A percentile compares a stretch with the other conserved stretches of the same genome.
phyloP scores from a whole-genome alignment of 2,329 filamentous ascomycete species.

The Graphilbum sp. region DNA sequence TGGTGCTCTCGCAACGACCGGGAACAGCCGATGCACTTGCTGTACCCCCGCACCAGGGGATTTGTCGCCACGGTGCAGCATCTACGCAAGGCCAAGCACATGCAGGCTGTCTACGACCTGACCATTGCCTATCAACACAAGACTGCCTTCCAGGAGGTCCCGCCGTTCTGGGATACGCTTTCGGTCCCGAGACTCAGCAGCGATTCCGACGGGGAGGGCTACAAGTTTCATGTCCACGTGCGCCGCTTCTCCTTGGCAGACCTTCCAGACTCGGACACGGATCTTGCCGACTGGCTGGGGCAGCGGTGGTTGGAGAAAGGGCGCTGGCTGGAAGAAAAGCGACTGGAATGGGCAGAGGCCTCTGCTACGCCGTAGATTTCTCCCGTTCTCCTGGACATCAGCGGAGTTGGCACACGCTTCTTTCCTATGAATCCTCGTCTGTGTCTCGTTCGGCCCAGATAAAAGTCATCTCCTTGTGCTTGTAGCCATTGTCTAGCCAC shows the following conservation, averaged over 20 bases:
- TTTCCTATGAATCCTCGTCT: too few species aligned
- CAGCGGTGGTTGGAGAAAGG: constrained; percentile 36
- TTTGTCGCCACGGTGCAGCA: constrained; percentile 43
- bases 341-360: constrained; percentile 20
- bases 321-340: constrained; percentile 28
- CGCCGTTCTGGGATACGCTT: constrained; percentile 36
- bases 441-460: too few species aligned
- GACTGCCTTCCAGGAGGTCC: constrained; percentile 21
- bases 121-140: constrained; percentile 35
- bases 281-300: constrained; percentile 35
- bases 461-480: too few species aligned
- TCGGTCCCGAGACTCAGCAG: constrained; percentile 19
- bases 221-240: constrained; percentile 33
- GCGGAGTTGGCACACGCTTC: too few species aligned
- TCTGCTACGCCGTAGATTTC: background rate
- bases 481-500: too few species aligned
- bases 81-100: constrained; percentile 30
- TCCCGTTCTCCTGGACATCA: too few species aligned
- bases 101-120: constrained; percentile 38
- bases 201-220: constrained; percentile 16
- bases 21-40: constrained; percentile 36
- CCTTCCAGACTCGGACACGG: constrained; percentile 29
- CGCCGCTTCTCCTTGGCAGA: constrained; percentile 30
- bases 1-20: constrained; percentile 35
- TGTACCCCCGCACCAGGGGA: constrained; percentile 44